Evolutionary conservation across 129 eudicot genomes (phyloP).

Genomic region (Saussurea involucrata): DNA sequence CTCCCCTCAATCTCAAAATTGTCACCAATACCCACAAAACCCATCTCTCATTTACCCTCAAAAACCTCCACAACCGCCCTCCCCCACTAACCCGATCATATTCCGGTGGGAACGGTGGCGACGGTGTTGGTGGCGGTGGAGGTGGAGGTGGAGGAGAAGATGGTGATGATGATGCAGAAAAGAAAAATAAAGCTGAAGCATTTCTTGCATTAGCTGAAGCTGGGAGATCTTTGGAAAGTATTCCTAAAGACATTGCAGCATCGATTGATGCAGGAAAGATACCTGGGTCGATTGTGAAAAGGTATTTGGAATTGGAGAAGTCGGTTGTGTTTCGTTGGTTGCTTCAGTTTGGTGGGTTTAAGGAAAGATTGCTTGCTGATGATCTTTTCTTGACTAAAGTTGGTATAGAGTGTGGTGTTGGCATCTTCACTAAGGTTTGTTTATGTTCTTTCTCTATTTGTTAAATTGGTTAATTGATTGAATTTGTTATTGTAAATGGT

Average conservation of each 20-base stretch:
- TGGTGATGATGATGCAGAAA: constrained; percentile 44
- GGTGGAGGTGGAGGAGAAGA: constrained; percentile 38
- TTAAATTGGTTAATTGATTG: background rate
- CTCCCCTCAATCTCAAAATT: constrained; percentile 19
- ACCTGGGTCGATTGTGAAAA: constrained; percentile 49
- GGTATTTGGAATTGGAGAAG: constrained; percentile 67
- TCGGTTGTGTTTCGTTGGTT: constrained; percentile 55
- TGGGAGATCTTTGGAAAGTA: constrained; percentile 54
- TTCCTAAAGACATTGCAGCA: constrained; percentile 70
- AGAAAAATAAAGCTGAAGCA: constrained; percentile 50
- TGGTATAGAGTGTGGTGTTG: constrained; percentile 81
- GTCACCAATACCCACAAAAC: constrained; percentile 16
- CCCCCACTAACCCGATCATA: constrained; percentile 19
- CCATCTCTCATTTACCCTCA: constrained; percentile 17
- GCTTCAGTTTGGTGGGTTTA: constrained; percentile 67
- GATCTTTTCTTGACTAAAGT: constrained; percentile 79
- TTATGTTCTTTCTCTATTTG: background rate
- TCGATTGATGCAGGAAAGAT: constrained; percentile 55
- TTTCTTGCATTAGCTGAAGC: constrained; percentile 47
- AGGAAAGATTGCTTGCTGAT: constrained; percentile 76
- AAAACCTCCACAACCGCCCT: constrained; percentile 20
- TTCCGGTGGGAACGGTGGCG: constrained; percentile 36
- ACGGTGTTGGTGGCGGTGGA: constrained; percentile 27
- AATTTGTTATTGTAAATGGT: background rate
- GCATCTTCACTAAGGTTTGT: constrained; percentile 73